Evolutionary conservation across 192 early-diverging fungal genomes (phyloP).

Genomic region (Backusella sp.): DNA sequence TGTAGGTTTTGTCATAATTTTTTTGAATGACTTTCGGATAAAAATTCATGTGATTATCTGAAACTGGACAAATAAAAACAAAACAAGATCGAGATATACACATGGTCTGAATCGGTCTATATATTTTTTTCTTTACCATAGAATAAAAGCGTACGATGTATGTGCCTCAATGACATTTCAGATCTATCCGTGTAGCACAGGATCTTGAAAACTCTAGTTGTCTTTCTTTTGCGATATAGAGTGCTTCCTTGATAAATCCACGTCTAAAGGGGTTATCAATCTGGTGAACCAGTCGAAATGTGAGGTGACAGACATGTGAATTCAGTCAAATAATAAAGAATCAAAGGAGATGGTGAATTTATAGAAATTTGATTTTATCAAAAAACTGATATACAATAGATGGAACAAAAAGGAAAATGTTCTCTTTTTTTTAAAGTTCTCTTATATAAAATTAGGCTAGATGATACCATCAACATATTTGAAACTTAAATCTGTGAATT

Average conservation of each 20-base stretch:
- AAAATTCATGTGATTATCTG: background rate
- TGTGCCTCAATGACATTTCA: background rate
- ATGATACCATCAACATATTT: background rate
- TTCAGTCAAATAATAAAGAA: no score
- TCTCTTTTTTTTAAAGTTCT: background rate
- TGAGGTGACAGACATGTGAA: no score
- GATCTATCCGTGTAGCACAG: background rate
- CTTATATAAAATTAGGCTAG: no score
- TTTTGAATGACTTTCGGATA: background rate
- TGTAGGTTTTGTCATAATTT: background rate
- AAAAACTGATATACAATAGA: background rate
- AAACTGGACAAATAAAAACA: background rate
- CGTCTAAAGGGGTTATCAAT: no score
- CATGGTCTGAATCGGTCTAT: background rate
- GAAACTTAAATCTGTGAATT: no score
- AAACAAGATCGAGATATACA: background rate
- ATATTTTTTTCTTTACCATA: background rate
- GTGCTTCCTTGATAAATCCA: no score
- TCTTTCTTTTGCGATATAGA: background rate
- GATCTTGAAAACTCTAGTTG: background rate
- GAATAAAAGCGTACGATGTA: background rate
- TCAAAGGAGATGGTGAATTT: no score
- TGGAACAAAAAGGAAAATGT: background rate
- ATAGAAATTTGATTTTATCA: no score
- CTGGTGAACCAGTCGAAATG: no score